These are phyloP conservation scores for Ustilago crameri DNA, from an alignment of 1,284 basidiomycete genomes.

Conservation along the genomic window DNA sequence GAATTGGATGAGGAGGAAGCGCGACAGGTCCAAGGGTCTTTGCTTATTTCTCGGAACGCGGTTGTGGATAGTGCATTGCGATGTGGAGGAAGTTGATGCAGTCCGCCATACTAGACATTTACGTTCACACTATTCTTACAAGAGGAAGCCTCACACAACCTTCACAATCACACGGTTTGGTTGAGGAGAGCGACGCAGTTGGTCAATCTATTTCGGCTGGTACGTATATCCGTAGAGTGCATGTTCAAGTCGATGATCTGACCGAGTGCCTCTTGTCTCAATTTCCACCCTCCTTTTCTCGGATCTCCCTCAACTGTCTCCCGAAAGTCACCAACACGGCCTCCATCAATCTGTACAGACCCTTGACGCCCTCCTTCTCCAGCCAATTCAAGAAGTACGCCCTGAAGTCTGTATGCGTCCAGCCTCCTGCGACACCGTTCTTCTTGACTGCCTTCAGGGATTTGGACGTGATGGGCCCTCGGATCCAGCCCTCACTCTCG, in stretches of 20 bases:
- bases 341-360: slow-evolving; percentile 43
- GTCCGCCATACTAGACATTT: too few species aligned
- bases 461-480: slow-evolving; percentile 40
- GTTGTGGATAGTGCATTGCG: slow-evolving; percentile 14
- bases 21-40: neutral
- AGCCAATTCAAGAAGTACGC: slow-evolving; percentile 46
- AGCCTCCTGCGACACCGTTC: slow-evolving; percentile 22
- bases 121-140: too few species aligned
- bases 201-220: too few species aligned
- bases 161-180: too few species aligned
- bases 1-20: neutral
- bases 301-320: slow-evolving; percentile 27
- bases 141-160: too few species aligned
- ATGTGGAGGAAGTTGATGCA: neutral
- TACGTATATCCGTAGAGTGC: too few species aligned
- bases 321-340: slow-evolving; percentile 39
- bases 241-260: too few species aligned
- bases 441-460: slow-evolving; percentile 26
- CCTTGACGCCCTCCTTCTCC: slow-evolving; percentile 27
- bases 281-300: slow-evolving; percentile 9
- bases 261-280: too few species aligned
- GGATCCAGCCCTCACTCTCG: slow-evolving; percentile 21
- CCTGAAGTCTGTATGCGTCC: slow-evolving; percentile 44
- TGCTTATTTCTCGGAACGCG: slow-evolving; percentile 7
- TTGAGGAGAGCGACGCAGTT: too few species aligned